Base-by-base conservation (phyloP, 345 rosid genomes). In the Pistacia atlantica region DNA sequence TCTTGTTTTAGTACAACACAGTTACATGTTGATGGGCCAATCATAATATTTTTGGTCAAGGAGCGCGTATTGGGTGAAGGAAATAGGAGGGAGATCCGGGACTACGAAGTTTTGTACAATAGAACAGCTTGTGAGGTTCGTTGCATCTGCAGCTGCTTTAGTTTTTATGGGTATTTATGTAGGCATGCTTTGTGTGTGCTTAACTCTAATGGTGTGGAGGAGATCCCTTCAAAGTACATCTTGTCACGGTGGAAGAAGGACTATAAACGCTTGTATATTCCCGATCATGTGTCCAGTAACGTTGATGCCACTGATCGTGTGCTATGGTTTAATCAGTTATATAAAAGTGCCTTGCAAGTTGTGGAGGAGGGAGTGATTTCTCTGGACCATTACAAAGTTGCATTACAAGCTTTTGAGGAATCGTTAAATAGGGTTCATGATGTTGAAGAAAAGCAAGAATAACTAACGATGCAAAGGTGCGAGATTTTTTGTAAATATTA, bases 91-190 rank as follows among this genome's bases (percentile, higher is more conserved):
- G 92, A 91, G 60, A 65, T 87, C 37, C 84, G 90, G 28, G 92
- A 89, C 66, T 94, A 83, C 5, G 96, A 92, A 75, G 97, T 95
- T 60, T 74, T 90, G 58, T 90, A 90, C 86, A 90, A 95, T 52
- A 87, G 95, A 85, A 77, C 91, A 13, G 92, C 87, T 0, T 84
- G 86, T 4, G 98, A 91, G 83, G 93, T 93, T 61, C 79, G 98
- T 55, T 95, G 98, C 82, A 86, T 87, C 10, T 93, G 98, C 75
- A 89, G 95, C 79, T 90, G 97, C 86, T 95, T 95, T 77, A 91
- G 87, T 83, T 89, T 86, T 75, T 86, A 85, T 37, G 98, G 98
- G 17, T 95, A 95, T 77, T 75, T 95, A 17, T 95, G 97, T 68
- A 81, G 98, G 74, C 98, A 93, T 78, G 94, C 97, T 31, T 74